These are phyloP conservation scores for Xylaria polymorpha DNA, from an alignment of 2,329 filamentous ascomycete genomes.

Conservation along the genomic window DNA sequence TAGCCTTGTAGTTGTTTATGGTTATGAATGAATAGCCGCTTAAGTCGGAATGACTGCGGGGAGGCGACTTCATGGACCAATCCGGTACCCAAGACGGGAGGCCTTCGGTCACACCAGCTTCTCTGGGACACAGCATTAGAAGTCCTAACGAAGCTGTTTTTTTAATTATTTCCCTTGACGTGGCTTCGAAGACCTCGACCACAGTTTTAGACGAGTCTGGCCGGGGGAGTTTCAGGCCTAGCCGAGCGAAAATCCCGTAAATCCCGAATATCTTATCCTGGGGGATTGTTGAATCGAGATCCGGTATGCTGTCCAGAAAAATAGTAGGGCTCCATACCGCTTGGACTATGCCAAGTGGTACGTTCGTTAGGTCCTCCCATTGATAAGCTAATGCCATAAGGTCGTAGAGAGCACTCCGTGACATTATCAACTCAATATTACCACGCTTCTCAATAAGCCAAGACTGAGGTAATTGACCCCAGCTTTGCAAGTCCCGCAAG, in stretches of 20 bases:
- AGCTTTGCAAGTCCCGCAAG: background rate
- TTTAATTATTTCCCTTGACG: conserved; percentile 6
- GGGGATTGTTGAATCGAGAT: conserved; percentile 14
- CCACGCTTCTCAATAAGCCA: too few relatives aligned
- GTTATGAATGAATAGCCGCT: background rate
- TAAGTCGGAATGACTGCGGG: too few relatives aligned
- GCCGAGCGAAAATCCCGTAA: background rate
- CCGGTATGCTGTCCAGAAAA: background rate
- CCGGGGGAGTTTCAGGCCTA: conserved; percentile 1
- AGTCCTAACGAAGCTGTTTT: background rate
- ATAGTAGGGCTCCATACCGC: background rate
- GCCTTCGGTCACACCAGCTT: background rate
- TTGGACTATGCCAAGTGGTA: background rate
- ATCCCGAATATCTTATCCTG: conserved; percentile 25
- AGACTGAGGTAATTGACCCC: background rate
- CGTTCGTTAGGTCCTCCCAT: too few relatives aligned
- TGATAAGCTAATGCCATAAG: too few relatives aligned
- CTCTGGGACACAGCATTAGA: background rate
- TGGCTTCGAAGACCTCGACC: conserved; percentile 2
- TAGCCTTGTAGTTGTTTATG: background rate
- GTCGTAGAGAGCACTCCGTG: too few relatives aligned
- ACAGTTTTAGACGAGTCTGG: background rate
- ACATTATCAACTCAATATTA: too few relatives aligned
- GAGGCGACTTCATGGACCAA: conserved; percentile 1
- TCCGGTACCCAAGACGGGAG: conserved; percentile 27